phyloP scores from a whole-genome alignment of 768 basidiomycete species.

The Dentipellis fragilis region DNA sequence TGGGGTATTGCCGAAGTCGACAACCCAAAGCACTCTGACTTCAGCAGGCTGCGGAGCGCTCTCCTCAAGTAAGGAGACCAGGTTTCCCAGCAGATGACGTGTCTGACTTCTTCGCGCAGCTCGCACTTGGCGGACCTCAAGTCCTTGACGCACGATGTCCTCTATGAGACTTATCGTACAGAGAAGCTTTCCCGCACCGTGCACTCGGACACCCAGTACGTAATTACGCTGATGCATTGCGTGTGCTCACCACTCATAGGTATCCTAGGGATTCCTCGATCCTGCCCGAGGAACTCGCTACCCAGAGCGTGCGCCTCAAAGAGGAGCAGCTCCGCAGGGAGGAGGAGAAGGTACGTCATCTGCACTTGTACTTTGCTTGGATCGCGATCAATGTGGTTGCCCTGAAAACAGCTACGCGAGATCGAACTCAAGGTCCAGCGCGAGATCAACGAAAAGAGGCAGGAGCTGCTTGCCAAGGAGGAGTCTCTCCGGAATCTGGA shows the following conservation, averaged over 20 bases:
- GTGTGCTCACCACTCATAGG: slow-evolving; percentile 13
- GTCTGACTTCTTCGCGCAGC: slow-evolving; percentile 27
- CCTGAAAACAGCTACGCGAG: slow-evolving; percentile 70
- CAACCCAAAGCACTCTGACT: slow-evolving; percentile 99
- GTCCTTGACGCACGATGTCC: slow-evolving; percentile 83
- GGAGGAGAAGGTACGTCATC: slow-evolving; percentile 72
- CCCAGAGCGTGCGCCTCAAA: slow-evolving; percentile 93
- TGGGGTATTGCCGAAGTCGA: slow-evolving; percentile 99
- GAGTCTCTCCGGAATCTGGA: slow-evolving; percentile 88
- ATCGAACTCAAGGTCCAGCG: slow-evolving; percentile 97
- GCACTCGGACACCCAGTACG: slow-evolving; percentile 62
- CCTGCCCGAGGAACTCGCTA: slow-evolving; percentile 92
- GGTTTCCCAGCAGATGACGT: no score
- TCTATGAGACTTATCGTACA: slow-evolving; percentile 96
- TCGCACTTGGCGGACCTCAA: slow-evolving; percentile 95
- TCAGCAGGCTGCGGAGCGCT: slow-evolving; percentile 84
- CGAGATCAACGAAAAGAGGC: slow-evolving; percentile 95
- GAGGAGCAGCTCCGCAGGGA: slow-evolving; percentile 97
- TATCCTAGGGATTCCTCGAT: slow-evolving; percentile 70
- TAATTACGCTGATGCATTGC: slow-evolving; percentile 13
- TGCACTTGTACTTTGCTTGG: neutral
- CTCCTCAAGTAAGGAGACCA: slow-evolving; percentile 61
- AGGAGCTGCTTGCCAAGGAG: slow-evolving; percentile 93
- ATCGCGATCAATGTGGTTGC: neutral
- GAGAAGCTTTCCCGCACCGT: slow-evolving; percentile 93